phyloP scores from a whole-genome alignment of 768 basidiomycete genomes.

The Trametes cubensis region DNA sequence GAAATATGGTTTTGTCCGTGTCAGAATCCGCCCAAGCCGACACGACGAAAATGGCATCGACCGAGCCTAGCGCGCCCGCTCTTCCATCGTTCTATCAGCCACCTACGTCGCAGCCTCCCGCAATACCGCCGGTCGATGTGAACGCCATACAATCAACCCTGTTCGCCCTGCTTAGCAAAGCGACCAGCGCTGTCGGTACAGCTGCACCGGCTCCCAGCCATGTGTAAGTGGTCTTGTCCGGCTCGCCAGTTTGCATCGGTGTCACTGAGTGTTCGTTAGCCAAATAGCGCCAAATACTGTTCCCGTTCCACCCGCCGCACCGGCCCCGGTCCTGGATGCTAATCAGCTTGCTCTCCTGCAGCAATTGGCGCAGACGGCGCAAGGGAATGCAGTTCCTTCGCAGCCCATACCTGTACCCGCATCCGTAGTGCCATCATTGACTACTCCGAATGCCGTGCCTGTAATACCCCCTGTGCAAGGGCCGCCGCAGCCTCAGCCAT shows the following conservation, averaged over 20 bases:
- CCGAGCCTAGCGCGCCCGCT: constrained; percentile 23
- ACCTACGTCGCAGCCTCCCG: constrained; percentile 31
- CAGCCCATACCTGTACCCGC: constrained; percentile 34
- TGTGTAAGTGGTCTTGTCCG: constrained; percentile 40
- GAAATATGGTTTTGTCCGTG: constrained; percentile 69
- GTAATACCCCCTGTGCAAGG: constrained; percentile 34
- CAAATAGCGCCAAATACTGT: constrained; percentile 64
- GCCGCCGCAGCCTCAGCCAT: constrained; percentile 32
- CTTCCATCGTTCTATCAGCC: constrained; percentile 24
- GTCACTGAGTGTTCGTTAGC: constrained; percentile 38
- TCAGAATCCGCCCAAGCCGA: constrained; percentile 44
- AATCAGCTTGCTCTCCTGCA: constrained; percentile 73
- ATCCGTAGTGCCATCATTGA: constrained; percentile 35
- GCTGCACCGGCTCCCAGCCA: constrained; percentile 29
- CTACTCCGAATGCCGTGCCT: constrained; percentile 34
- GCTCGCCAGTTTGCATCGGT: neutral
- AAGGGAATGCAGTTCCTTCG: constrained; percentile 32
- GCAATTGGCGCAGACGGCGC: constrained; percentile 69
- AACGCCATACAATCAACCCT: constrained; percentile 63
- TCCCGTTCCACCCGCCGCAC: constrained; percentile 35
- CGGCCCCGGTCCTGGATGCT: constrained; percentile 45
- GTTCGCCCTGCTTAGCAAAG: constrained; percentile 70
- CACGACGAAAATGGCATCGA: constrained; percentile 27
- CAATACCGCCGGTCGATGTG: constrained; percentile 32
- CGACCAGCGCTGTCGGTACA: constrained; percentile 46